Conservation (phyloP, 805 yeast genomes). For the Yamadazyma ubonensis region DNA sequence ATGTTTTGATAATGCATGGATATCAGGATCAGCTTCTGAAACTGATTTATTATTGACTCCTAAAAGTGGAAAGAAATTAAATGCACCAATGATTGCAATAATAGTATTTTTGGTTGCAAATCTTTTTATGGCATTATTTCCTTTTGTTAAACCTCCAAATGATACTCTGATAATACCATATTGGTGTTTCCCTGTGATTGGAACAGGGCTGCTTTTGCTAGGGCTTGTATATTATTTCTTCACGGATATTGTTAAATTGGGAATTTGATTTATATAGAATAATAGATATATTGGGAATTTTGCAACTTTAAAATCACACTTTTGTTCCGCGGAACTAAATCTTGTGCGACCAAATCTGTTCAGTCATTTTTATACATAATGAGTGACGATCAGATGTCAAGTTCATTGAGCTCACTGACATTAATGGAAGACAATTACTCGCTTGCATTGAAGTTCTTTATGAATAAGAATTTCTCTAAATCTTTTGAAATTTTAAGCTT, state of each 20-base stretch:
- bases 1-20: conserved; percentile 26
- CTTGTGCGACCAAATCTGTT: not conserved
- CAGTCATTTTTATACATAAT: conserved; percentile 2
- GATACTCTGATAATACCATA: conserved; percentile 44
- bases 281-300: not conserved
- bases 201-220: conserved; percentile 41
- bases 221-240: conserved; percentile 36
- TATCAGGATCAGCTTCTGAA: conserved; percentile 41
- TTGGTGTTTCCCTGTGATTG: conserved; percentile 58
- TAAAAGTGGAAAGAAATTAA: conserved; percentile 6
- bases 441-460: conserved; percentile 38
- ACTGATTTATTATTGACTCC: conserved; percentile 14
- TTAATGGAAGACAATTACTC: conserved; percentile 22
- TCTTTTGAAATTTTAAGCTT: conserved; percentile 28
- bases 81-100: conserved; percentile 31
- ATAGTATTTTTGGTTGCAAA: conserved; percentile 45
- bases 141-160: conserved; percentile 49
- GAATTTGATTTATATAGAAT: not conserved
- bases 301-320: conserved; percentile 2
- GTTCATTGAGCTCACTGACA: conserved; percentile 11
- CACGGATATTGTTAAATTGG: conserved; percentile 3
- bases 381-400: conserved; percentile 7
- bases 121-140: conserved; percentile 51
- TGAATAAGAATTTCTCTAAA: conserved; percentile 35
- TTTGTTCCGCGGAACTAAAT: conserved; percentile 2